Evolutionary conservation across 257 asterid species (phyloP).

Genomic region (Capsicum rhomboideum): DNA sequence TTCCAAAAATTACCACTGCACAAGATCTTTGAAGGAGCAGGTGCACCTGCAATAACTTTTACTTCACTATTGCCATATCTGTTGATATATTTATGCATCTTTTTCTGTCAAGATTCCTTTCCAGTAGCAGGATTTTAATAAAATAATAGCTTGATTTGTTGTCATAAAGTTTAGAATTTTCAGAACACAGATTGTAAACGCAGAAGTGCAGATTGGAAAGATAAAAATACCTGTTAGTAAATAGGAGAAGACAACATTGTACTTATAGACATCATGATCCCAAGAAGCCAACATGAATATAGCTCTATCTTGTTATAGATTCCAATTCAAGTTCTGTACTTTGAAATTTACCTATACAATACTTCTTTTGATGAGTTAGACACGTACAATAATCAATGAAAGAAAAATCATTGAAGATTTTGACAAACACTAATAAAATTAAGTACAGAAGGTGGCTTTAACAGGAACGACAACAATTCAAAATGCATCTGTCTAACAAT

Average conservation of each 20-base stretch:
- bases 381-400: background rate
- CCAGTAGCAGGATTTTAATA: background rate
- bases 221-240: background rate
- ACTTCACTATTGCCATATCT: background rate
- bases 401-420: background rate
- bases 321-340: background rate
- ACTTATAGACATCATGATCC: background rate
- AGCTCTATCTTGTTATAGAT: too few species aligned
- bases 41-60: background rate
- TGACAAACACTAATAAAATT: too few species aligned
- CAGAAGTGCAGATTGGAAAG: background rate
- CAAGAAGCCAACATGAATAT: too few species aligned
- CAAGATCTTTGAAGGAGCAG: background rate
- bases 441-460: background rate
- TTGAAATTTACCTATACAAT: background rate
- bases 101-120: background rate
- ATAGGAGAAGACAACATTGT: background rate
- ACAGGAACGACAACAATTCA: background rate
- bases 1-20: slow-evolving; percentile 16
- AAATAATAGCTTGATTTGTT: background rate
- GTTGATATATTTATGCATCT: background rate
- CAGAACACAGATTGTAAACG: background rate
- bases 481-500: background rate
- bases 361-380: background rate
- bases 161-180: background rate